Percentiles rank a stretch among this genome's conserved stretches.
Evolutionary conservation across 2,329 filamentous ascomycete species (phyloP).

Genomic region (Penicillium sp.): DNA sequence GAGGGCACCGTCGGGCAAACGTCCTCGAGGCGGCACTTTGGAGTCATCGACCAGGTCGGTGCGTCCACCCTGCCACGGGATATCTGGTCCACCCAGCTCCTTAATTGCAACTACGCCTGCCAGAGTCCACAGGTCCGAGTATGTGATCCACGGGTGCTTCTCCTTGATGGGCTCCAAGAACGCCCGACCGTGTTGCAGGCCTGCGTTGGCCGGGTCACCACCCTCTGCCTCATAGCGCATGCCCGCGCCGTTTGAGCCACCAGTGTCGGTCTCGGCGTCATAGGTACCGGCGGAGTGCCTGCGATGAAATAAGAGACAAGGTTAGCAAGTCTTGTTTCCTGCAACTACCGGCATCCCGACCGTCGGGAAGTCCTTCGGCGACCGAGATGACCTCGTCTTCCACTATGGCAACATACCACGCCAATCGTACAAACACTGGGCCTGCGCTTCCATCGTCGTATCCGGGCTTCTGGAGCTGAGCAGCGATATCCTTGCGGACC

Average conservation of each 20-base stretch:
- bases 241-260: slow-evolving; percentile 65
- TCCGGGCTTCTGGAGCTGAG: slow-evolving; percentile 60
- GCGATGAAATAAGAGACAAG: background rate
- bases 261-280: slow-evolving; percentile 60
- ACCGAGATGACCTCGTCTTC: slow-evolving; percentile 4
- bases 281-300: slow-evolving; percentile 68
- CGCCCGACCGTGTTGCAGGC: slow-evolving; percentile 63
- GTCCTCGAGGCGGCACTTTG: slow-evolving; percentile 60
- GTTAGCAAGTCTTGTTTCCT: slow-evolving; percentile 9
- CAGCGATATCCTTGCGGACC: slow-evolving; percentile 57
- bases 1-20: slow-evolving; percentile 57
- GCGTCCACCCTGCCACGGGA: slow-evolving; percentile 60
- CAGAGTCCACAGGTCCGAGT: slow-evolving; percentile 67
- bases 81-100: slow-evolving; percentile 61
- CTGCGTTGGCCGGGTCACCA: slow-evolving; percentile 66
- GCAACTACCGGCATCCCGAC: background rate
- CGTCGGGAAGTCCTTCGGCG: slow-evolving; percentile 2
- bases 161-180: slow-evolving; percentile 66
- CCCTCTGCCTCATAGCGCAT: slow-evolving; percentile 68
- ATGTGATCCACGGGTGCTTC: slow-evolving; percentile 64
- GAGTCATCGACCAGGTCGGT: slow-evolving; percentile 65
- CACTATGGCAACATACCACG: slow-evolving; percentile 51
- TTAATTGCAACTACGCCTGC: slow-evolving; percentile 61
- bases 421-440: slow-evolving; percentile 64
- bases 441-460: slow-evolving; percentile 68